These are phyloP conservation scores for Saxispiralis lemnorum DNA, from an alignment of 495 filamentous ascomycete species.

Conservation along the genomic window DNA sequence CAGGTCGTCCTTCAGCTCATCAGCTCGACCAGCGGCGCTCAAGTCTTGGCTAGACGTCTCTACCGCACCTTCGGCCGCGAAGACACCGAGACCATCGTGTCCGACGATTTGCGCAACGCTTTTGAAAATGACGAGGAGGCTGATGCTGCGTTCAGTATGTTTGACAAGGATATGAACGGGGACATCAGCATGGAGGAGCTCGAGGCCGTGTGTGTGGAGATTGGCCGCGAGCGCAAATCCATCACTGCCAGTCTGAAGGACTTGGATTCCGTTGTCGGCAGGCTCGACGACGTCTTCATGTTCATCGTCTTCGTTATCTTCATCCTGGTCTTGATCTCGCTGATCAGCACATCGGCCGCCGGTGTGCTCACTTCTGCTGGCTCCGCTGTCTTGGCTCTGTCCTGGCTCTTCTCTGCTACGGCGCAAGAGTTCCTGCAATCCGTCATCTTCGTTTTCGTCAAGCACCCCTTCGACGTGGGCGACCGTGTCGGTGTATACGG, in stretches of 20 bases:
- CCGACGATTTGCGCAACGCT: slow-evolving; percentile 59
- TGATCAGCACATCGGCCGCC: slow-evolving; percentile 78
- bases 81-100: slow-evolving; percentile 54
- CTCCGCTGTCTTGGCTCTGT: slow-evolving; percentile 68
- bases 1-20: slow-evolving; percentile 66
- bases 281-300: slow-evolving; percentile 73
- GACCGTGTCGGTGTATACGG: slow-evolving; percentile 85
- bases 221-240: slow-evolving; percentile 84
- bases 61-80: slow-evolving; percentile 73
- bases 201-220: slow-evolving; percentile 83
- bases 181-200: slow-evolving; percentile 94
- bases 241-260: slow-evolving; percentile 91
- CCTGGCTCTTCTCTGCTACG: slow-evolving; percentile 81
- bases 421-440: slow-evolving; percentile 88
- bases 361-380: slow-evolving; percentile 72
- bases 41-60: slow-evolving; percentile 77
- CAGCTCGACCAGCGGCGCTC: slow-evolving; percentile 51
- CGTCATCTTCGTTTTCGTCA: slow-evolving; percentile 89
- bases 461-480: slow-evolving; percentile 94
- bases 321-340: slow-evolving; percentile 66
- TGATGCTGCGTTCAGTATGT: slow-evolving; percentile 80
- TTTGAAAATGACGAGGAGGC: slow-evolving; percentile 79
- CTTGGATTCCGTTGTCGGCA: slow-evolving; percentile 83
- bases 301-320: slow-evolving; percentile 67
- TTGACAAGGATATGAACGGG: slow-evolving; percentile 92